Evolutionary conservation across 176 grass and related monocot species (phyloP), one percentile per base, ranked within the genome.

Genomic region (Carex kokanica): DNA sequence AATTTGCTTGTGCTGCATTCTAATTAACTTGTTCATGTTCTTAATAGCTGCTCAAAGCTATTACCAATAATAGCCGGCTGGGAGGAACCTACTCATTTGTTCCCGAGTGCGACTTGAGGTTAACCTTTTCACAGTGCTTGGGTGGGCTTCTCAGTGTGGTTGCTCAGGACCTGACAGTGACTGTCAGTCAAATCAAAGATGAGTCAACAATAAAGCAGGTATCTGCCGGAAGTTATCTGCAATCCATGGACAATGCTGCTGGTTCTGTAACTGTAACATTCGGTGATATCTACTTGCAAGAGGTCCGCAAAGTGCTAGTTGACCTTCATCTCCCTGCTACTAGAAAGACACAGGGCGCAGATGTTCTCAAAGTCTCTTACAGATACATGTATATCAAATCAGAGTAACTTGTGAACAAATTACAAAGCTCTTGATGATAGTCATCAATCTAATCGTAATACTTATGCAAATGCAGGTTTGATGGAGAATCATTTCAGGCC

Each of bases 81-180:
- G 88, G 88, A 56, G 88, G 88, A 20, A 90, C 88, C 16, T 89
- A 83, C 63, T 62, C 45, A 12, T 15, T 18, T 77, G 84, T 86
- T 29, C 84, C 71, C 18, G 47, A 12, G 41, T 52, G 27, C 34
- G 71, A 27, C 80, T 52, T 90, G 12, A 86, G 17, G 34, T 49
- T 29, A 17, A 71, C 36, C 4, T 90, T 90, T 52, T 72, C 84
- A 27, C 54, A 38, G 88, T 60, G 75, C 80, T 66, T 90, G n/a
- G 84, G 32, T 16, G 88, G 88, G 56, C 84, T 90, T 64, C 72
- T 84, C 38, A 86, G 29, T 60, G 20, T 86, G 10, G 80, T 84
- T 2, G 88, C 86, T 36, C 71, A 56, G 55, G 63, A 90, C 53
- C 72, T 90, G 3, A 71, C 78, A 49, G 80, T 90, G 52, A 86